Base-by-base conservation (phyloP, 2,329 filamentous ascomycete species). In the Diplodia corticola region DNA sequence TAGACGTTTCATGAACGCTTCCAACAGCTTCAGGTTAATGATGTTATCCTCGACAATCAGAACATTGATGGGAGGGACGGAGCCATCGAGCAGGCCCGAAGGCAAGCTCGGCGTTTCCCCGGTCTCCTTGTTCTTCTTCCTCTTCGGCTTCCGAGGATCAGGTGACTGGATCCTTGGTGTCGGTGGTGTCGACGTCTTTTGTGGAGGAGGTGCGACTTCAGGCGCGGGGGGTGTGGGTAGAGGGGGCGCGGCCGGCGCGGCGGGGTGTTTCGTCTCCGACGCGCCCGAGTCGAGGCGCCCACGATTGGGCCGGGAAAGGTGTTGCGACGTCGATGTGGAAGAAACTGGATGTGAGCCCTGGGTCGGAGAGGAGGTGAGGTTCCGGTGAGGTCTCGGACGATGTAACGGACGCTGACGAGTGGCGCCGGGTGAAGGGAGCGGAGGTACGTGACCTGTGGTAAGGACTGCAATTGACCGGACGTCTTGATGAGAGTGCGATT, bases 21-120 rank as follows among this genome's bases (percentile, higher is more conserved):
- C 94, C 40, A 99, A 83, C 10, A 99, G 88, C 73, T 92, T 91
- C 71, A 98, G 82, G 75, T 98, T 99, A 84, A 99, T 98, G 69
- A 95, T 93, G 78, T 99, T 99, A 80, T 99, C 95, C 81, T 99
- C 95, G 15, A 99, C 95, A 68, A 99, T 97, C 50, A 99, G 84
- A 7, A 98, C 93, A 72, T 96, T 98, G 80, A 99, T 98, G 1
- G 95, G 94, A 7, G 95, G 95, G 0, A 98, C 92, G 1, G 89
- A 89, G 64, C 89, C 90, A 71, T 94, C 92, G 30, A 96, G 85
- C 37, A 77, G 70, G 33, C 86, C 88, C 4, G 88, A 83, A 28
- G 85, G 85, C 68, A 90, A 74, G 40, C 75, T 75, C 60, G 72
- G 74, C 13, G 72, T 54, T 20, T 73, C 71, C 17, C 68, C 70